phyloP scores from a whole-genome alignment of 768 basidiomycete species.

The Psilocybe azurescens region DNA sequence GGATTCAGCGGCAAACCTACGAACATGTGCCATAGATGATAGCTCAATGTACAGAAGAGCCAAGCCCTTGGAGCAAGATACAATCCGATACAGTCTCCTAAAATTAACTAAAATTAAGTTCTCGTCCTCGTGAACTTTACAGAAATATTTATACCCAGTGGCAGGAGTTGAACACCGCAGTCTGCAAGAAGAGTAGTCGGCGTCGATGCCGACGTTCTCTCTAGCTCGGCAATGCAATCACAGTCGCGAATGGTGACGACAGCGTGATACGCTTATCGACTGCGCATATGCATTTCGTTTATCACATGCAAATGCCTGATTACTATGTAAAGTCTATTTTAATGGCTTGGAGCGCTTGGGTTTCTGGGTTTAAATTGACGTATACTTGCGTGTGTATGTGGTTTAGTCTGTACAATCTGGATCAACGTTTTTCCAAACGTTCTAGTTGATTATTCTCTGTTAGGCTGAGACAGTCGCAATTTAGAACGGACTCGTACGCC shows the following conservation, averaged over 20 bases:
- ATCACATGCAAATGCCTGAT: not conserved
- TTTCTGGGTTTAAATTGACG: not conserved
- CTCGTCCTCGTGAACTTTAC: not conserved
- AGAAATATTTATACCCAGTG: not conserved
- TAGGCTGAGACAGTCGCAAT: no score
- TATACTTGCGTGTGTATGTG: not conserved
- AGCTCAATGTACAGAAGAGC: not conserved
- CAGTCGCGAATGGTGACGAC: not conserved
- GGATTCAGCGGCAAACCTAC: not conserved
- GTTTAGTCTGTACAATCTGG: no score
- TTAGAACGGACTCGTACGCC: no score
- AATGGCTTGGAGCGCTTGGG: not conserved
- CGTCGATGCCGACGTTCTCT: not conserved
- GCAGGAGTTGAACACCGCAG: not conserved
- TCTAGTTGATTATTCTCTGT: not conserved
- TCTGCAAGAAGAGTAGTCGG: not conserved
- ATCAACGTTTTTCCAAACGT: not conserved
- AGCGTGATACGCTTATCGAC: slow-evolving; percentile 1
- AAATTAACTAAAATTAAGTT: not conserved
- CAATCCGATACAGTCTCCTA: not conserved
- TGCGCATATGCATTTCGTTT: not conserved
- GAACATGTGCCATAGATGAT: not conserved
- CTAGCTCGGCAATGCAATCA: not conserved
- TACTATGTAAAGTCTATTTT: not conserved
- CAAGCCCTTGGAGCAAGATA: not conserved